phyloP scores from a whole-genome alignment of 345 rosid genomes.

The Balakata baccata region DNA sequence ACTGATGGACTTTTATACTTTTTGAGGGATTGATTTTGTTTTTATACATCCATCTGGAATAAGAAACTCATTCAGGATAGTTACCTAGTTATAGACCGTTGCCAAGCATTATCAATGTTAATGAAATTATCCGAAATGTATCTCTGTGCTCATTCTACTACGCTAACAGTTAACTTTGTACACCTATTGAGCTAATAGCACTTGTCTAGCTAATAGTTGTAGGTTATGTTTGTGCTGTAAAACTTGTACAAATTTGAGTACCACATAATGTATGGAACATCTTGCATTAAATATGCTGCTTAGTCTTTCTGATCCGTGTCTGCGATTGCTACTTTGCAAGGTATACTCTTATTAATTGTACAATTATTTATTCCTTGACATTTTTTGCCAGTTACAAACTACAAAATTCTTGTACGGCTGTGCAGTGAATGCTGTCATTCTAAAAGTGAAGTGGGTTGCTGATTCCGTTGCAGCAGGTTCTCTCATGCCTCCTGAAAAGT shows the following conservation, averaged over 20 bases:
- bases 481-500: conserved; percentile 44
- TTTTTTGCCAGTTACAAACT: conserved; percentile 44
- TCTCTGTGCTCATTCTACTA: not conserved
- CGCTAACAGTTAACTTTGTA: not conserved
- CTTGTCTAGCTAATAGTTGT: not conserved
- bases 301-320: not conserved
- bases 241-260: not conserved
- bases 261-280: too few relatives aligned
- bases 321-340: not conserved
- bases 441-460: conserved; percentile 48
- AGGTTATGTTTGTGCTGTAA: not conserved
- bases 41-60: not conserved
- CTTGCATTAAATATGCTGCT: not conserved
- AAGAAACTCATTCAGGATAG: too few relatives aligned
- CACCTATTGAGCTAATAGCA: not conserved
- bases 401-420: conserved; percentile 61
- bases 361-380: not conserved
- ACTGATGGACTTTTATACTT: not conserved
- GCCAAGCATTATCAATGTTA: too few relatives aligned
- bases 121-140: too few relatives aligned
- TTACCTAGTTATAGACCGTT: too few relatives aligned
- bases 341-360: not conserved
- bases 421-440: conserved; percentile 47
- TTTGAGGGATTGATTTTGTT: not conserved
- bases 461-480: conserved; percentile 54